These are phyloP conservation scores for Rubia peregrina DNA, from an alignment of 305 asterid species.

Conservation along the genomic window DNA sequence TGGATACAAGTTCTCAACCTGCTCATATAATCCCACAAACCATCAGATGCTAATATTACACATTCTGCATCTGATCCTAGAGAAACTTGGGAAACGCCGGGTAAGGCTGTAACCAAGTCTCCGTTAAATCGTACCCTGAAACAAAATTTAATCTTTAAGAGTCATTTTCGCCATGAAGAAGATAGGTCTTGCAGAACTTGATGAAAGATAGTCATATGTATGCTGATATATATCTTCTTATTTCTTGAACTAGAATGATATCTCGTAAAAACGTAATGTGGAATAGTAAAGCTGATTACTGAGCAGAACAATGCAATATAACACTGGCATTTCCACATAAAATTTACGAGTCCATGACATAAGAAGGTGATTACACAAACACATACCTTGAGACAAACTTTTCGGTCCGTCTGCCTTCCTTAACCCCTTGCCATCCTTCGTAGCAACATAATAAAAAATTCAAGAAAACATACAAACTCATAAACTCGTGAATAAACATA, in stretches of 20 bases:
- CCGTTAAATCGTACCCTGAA: slow-evolving; percentile 55
- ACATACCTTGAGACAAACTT: slow-evolving; percentile 82
- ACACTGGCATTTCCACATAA: no score
- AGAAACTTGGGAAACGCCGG: slow-evolving; percentile 70
- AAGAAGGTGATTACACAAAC: background rate
- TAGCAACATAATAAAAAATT: slow-evolving; percentile 5
- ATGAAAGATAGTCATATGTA: no score
- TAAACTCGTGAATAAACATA: background rate
- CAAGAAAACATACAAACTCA: background rate
- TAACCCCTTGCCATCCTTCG: slow-evolving; percentile 84
- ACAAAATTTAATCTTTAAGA: background rate
- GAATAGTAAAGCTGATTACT: background rate
- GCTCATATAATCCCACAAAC: slow-evolving; percentile 92
- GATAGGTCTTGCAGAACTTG: background rate
- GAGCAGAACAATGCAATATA: background rate
- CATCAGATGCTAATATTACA: slow-evolving; percentile 80
- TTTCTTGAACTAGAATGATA: background rate
- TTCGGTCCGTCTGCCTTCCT: slow-evolving; percentile 78
- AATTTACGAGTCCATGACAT: no score
- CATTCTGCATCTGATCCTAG: slow-evolving; percentile 77
- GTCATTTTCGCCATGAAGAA: background rate
- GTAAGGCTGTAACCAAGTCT: slow-evolving; percentile 69
- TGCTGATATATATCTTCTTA: no score
- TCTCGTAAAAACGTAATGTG: background rate
- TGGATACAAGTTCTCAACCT: slow-evolving; percentile 29